Base-by-base conservation (phyloP, 768 basidiomycete species). In the Daedaleopsis nitida region DNA sequence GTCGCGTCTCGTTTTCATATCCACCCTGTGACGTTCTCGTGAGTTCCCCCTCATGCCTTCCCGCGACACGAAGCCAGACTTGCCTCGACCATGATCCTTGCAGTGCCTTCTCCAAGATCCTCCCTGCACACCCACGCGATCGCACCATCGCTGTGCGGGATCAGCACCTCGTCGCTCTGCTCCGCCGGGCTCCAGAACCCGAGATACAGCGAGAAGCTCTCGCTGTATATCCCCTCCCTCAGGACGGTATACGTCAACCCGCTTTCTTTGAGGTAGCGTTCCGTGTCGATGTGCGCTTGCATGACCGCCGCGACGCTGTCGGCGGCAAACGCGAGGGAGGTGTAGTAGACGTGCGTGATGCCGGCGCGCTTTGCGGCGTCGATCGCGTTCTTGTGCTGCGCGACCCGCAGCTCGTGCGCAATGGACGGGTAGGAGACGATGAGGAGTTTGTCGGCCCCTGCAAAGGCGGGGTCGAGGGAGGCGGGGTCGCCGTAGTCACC, bases 41-140 rank as follows among this genome's bases (percentile, higher is more conserved):
- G 3, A 58, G n/a, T n/a, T n/a, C n/a, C n/a, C n/a, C n/a, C n/a
- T n/a, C n/a, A 58, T 21, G 10, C 8, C 12, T 6, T 52, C 16
- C 16, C 9, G 39, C 32, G 13, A 27, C 3, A 43, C 1, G 44
- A 24, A 23, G 24, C 19, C 13, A 24, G 12, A 44, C 45, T 5
- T 49, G 71, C 70, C 39, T 66, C 63, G 6, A 65, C 67, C 52
- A 78, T 67, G 51, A 78, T 59, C 57, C 65, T 71, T 34, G 76
- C 74, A 1, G 74, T 76, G 4, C 69, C 76, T 57, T 74, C 74
- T 9, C 73, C 76, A 7, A 78, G 68, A 48, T 78, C 76, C 47
- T 75, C 70, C 48, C 74, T 65, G 51, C 67, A 62, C 14, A 68
- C 72, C 74, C 73, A 78, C 13, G 72, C 73, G 39, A 76, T 71